Conservation (phyloP, 225 moss, liverwort and hornwort genomes). For the Physcomitrium patens region DNA sequence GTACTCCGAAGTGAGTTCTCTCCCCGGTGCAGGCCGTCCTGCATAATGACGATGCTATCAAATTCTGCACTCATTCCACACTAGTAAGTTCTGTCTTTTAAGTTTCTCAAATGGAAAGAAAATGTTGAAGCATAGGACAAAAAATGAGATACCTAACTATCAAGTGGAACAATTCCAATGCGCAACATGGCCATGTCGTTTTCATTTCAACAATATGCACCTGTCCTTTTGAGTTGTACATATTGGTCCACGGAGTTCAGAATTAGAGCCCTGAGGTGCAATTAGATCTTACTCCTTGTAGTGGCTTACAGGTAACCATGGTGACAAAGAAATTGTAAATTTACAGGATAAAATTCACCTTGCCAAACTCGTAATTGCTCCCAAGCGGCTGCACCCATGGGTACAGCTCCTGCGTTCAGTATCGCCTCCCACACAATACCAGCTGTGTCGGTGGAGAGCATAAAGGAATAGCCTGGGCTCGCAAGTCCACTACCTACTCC, state of each 20-base stretch:
- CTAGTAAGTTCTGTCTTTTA: not conserved
- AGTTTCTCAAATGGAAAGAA: not conserved
- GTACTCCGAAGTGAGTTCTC: constrained; percentile 83
- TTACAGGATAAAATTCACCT: constrained; percentile 44
- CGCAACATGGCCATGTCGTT: not conserved
- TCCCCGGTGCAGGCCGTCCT: constrained; percentile 85
- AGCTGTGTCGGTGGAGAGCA: constrained; percentile 87
- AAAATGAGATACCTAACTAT: constrained; percentile 6
- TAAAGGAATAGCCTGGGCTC: constrained; percentile 71
- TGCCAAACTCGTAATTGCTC: constrained; percentile 90
- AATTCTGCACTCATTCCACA: not conserved
- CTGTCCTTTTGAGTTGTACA: not conserved
- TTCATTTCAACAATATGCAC: not conserved
- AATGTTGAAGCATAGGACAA: not conserved
- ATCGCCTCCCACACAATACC: constrained; percentile 87
- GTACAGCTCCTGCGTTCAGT: constrained; percentile 76
- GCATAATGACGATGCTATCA: constrained; percentile 28
- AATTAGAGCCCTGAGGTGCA: not conserved
- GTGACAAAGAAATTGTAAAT: constrained; percentile 3
- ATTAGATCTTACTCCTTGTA: not conserved
- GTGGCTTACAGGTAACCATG: not conserved
- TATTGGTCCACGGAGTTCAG: not conserved
- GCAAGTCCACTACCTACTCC: constrained; percentile 84
- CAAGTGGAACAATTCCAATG: not conserved
- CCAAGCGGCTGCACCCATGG: constrained; percentile 85